phyloP scores from a whole-genome alignment of 345 rosid genomes.

The Acer negundo region DNA sequence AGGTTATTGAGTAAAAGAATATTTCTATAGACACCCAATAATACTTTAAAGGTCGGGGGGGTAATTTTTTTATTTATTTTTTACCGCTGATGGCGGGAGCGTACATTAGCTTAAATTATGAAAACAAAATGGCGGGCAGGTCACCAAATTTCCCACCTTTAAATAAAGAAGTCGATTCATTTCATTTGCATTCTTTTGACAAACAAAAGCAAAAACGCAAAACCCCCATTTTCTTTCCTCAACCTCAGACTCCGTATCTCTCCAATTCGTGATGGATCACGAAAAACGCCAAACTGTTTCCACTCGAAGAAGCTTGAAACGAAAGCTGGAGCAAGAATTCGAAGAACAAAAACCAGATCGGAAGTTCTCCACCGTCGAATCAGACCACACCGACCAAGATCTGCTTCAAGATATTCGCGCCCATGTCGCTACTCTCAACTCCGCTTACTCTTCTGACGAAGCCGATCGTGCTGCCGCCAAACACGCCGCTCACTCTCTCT shows the following conservation, averaged over 20 bases:
- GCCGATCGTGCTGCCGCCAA: slow-evolving; percentile 50
- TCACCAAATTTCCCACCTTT: not conserved
- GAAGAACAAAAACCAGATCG: slow-evolving; percentile 23
- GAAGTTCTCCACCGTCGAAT: slow-evolving; percentile 25
- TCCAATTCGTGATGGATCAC: slow-evolving; percentile 38
- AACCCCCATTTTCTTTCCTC: slow-evolving; percentile 7
- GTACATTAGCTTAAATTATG: not conserved
- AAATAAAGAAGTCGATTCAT: not conserved
- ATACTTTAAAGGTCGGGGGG: no score
- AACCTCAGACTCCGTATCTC: not conserved
- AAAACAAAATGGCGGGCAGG: not conserved
- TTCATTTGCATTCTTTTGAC: not conserved
- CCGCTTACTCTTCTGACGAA: slow-evolving; percentile 40
- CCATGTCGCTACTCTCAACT: slow-evolving; percentile 49
- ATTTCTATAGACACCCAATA: no score
- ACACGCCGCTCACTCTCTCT: slow-evolving; percentile 43
- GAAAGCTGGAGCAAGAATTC: slow-evolving; percentile 49
- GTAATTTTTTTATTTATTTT: no score
- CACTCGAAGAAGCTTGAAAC: slow-evolving; percentile 49
- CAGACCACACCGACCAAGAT: slow-evolving; percentile 22
- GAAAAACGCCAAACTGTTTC: slow-evolving; percentile 37
- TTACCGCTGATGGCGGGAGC: not conserved
- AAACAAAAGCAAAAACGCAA: not conserved
- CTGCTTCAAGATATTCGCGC: slow-evolving; percentile 36
- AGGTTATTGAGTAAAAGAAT: no score